Evolutionary conservation across 768 basidiomycete genomes (phyloP), one percentile per base, ranked within the genome.

Genomic region (Leccinum uliginosum): DNA sequence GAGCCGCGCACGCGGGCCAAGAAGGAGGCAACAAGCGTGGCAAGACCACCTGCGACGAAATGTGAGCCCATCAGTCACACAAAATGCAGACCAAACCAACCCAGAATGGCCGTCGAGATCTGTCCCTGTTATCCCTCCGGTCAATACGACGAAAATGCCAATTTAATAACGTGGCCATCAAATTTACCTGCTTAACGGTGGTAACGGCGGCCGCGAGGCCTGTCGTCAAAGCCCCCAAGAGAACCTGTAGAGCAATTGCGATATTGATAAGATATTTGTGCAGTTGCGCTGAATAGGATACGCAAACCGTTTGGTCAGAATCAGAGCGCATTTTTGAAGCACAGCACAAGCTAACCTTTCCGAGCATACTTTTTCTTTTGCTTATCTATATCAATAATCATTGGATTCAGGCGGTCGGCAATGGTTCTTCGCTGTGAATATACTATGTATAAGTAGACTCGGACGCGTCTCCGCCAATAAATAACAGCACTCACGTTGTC

Each of bases 11-110:
- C 77, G 15, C 84, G 82, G 3, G 88, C 89, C 24, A 91, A 76
- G 68, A 86, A 89, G 2, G 87, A 85, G 15, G 88, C 87, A 14
- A 85, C 78, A 19, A 89, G 24, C 0, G 88, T 91, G 4, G 87
- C 70, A 12, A 86, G 55, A n/a, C 83, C 87, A 26, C 89, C 85
- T 83, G 14, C 0, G 52, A 24, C 24, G 6, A 44, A 29, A 23
- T 15, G 23, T 61, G 21, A 54, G 47, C 8, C 1, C 11, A 38
- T n/a, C 45, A 23, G 11, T 27, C 29, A 34, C 1, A 8, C 29
- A 4, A 24, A 58, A 26, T 45, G 4, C 11, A 38, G 27, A 27
- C 11, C 15, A 23, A 46, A 63, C 73, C 6, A 0, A 75, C 74
- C 80, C 32, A 81, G 68, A 29, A 78, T 46, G 4, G 78, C 63